A percentile compares a stretch with the other conserved stretches of the same genome.
Evolutionary conservation across 176 grass and related monocot species (phyloP).

Genomic region (Luzula sylvatica): DNA sequence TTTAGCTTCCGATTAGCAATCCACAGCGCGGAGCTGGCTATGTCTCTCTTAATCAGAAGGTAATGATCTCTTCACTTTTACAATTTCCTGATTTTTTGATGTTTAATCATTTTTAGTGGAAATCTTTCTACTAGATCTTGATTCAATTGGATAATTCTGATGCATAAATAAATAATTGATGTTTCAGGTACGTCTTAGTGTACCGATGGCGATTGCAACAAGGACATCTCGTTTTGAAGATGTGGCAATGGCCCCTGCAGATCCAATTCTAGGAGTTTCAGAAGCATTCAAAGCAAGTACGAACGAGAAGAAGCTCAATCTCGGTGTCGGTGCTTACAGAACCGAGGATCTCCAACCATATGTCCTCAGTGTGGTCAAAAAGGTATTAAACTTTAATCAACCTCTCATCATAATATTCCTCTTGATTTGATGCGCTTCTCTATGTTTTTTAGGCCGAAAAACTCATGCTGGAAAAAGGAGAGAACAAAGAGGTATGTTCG

Average conservation of each 20-base stretch:
- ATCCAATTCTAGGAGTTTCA: constrained; percentile 92
- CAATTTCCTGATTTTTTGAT: too few species aligned
- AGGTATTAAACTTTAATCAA: constrained; percentile 27
- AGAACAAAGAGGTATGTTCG: constrained; percentile 99
- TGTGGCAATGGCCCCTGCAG: constrained; percentile 85
- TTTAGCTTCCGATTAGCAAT: constrained; percentile 14
- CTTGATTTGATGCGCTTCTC: constrained; percentile 11
- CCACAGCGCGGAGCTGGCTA: not conserved
- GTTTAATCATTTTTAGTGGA: too few species aligned
- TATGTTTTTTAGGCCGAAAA: constrained; percentile 52
- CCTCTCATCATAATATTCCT: not conserved
- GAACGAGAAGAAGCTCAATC: constrained; percentile 83
- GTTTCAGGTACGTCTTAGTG: constrained; percentile 30
- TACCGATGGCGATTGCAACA: constrained; percentile 52
- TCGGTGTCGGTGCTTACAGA: constrained; percentile 95
- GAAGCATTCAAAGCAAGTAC: constrained; percentile 85
- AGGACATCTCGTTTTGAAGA: constrained; percentile 78
- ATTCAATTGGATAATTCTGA: too few species aligned
- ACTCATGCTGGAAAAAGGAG: constrained; percentile 89
- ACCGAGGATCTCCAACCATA: constrained; percentile 80
- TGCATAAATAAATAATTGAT: too few species aligned
- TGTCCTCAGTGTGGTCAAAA: constrained; percentile 87
- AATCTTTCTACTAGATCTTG: too few species aligned
- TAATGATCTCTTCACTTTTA: not conserved
- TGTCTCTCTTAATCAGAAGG: constrained; percentile 18